Base-by-base conservation (phyloP, 768 basidiomycete genomes). In the Lactarius hatsudake region DNA sequence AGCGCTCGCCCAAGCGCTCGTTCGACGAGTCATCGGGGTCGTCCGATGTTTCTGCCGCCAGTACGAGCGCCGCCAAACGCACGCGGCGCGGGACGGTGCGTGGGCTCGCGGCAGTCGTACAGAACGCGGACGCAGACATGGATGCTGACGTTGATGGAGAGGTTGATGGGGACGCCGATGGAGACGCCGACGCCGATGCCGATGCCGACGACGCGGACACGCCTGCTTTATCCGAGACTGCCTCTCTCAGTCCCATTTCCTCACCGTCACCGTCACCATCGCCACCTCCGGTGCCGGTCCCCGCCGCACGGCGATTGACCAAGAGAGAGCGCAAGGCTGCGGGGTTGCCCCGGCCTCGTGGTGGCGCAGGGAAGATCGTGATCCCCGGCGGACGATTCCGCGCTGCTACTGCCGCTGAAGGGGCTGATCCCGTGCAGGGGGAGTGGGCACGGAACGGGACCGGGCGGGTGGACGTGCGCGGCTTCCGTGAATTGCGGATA, bases 401-500 rank as follows among this genome's bases (percentile, higher is more conserved):
- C 72, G 74, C 81, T 74, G 20, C 66, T 72, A 73, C 32, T 68
- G 76, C 69, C 59, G 71, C 58, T 0, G 72, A 71, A 28, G 73
- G 73, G 12, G 71, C 76, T 17, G 45, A 15, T 15, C 32, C 36
- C 20, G 80, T 76, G 36, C 77, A 79, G 20, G 80, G 77, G 17
- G 84, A 83, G 73, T 91, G 90, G 89, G 79, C 76, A 72, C 81
- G 77, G 75, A 91, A 88, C 76, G 89, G 89, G 69, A 83, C 84
- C 38, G 90, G 89, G 60, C 79, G 89, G 72, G 75, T 91, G 66
- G 90, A 91, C 75, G 89, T 91, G 62, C 80, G 90, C 62, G 90
- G 90, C 62, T 91, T 91, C 76, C 79, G 89, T 71, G 90, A 91
- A 78, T 75, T 91, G 75, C 89, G 84, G 83, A 91, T 91, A 68